Conservation (phyloP, 371 early-diverging fungal species). For the Mucor mucedo region DNA sequence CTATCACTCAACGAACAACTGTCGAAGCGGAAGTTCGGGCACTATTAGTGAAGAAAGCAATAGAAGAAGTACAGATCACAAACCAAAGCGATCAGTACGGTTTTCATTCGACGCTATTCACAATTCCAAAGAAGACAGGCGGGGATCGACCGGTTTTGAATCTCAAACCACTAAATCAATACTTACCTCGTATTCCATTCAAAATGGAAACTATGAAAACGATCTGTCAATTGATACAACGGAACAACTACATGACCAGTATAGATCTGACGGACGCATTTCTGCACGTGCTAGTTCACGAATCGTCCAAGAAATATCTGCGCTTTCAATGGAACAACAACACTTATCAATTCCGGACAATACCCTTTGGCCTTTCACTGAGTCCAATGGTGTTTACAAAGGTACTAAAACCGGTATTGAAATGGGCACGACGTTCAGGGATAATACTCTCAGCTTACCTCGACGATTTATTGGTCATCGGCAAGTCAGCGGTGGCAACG, state of each 20-base stretch:
- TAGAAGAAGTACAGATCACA: slow-evolving; percentile 16
- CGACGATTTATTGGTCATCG: too few relatives aligned
- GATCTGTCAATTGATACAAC: slow-evolving; percentile 23
- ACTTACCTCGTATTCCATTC: slow-evolving; percentile 21
- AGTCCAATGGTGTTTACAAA: too few relatives aligned
- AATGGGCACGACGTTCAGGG: too few relatives aligned
- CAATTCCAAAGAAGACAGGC: slow-evolving; percentile 27
- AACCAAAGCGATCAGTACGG: slow-evolving; percentile 5
- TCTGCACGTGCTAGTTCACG: slow-evolving; percentile 26
- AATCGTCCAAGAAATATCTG: slow-evolving; percentile 26
- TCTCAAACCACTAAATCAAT: slow-evolving; percentile 27
- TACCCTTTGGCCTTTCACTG: too few relatives aligned
- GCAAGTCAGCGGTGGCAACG: too few relatives aligned
- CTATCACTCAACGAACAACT: too few relatives aligned
- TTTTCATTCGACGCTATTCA: slow-evolving; percentile 29
- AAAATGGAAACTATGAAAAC: slow-evolving; percentile 30
- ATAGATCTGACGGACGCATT: slow-evolving; percentile 36
- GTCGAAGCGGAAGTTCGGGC: too few relatives aligned
- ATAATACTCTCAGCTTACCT: too few relatives aligned
- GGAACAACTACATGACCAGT: slow-evolving; percentile 31
- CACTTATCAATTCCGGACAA: too few relatives aligned
- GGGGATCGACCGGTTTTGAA: slow-evolving; percentile 32
- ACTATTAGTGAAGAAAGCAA: slow-evolving; percentile 31
- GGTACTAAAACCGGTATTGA: too few relatives aligned
- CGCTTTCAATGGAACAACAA: slow-evolving; percentile 47